Conservation (phyloP, 2,329 filamentous ascomycete species). For the Elsinoe perseae region DNA sequence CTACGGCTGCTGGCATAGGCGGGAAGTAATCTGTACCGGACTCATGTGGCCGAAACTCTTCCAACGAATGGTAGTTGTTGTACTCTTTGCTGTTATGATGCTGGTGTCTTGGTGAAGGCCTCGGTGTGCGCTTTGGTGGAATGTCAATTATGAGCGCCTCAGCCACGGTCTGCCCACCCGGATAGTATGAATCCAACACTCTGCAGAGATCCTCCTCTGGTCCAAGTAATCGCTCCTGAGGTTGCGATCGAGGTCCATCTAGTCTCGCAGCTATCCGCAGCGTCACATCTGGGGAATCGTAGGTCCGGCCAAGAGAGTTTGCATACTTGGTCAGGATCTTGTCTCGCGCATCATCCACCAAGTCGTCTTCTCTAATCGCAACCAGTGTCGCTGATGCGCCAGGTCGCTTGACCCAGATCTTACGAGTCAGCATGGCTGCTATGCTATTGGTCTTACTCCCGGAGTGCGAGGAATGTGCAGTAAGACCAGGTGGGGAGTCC, state of each 20-base stretch:
- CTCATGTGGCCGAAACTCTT: slow-evolving; percentile 60
- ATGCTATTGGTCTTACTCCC: slow-evolving; percentile 1
- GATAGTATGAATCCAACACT: slow-evolving; percentile 74
- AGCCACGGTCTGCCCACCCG: slow-evolving; percentile 76
- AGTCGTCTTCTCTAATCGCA: slow-evolving; percentile 73
- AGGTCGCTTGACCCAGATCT: slow-evolving; percentile 75
- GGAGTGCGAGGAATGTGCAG: slow-evolving; percentile 2
- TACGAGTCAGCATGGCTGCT: slow-evolving; percentile 14
- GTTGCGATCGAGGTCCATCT: slow-evolving; percentile 53
- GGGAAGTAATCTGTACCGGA: slow-evolving; percentile 76
- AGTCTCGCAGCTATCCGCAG: slow-evolving; percentile 65
- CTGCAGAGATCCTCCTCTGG: slow-evolving; percentile 78
- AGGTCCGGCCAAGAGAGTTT: slow-evolving; percentile 81
- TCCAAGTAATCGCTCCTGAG: slow-evolving; percentile 59
- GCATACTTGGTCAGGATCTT: slow-evolving; percentile 87
- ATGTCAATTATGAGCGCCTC: slow-evolving; percentile 90
- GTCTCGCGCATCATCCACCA: slow-evolving; percentile 92
- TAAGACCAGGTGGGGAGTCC: background rate
- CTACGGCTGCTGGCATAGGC: slow-evolving; percentile 51
- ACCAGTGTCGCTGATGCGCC: slow-evolving; percentile 81
- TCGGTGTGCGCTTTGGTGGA: slow-evolving; percentile 66
- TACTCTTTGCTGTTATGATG: slow-evolving; percentile 35
- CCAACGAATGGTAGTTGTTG: slow-evolving; percentile 49
- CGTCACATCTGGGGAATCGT: slow-evolving; percentile 82
- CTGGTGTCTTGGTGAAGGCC: slow-evolving; percentile 62